Evolutionary conservation across 177 flowering plant species (phyloP), one percentile per base, ranked within the genome.

Genomic region (Vitis hybrid): DNA sequence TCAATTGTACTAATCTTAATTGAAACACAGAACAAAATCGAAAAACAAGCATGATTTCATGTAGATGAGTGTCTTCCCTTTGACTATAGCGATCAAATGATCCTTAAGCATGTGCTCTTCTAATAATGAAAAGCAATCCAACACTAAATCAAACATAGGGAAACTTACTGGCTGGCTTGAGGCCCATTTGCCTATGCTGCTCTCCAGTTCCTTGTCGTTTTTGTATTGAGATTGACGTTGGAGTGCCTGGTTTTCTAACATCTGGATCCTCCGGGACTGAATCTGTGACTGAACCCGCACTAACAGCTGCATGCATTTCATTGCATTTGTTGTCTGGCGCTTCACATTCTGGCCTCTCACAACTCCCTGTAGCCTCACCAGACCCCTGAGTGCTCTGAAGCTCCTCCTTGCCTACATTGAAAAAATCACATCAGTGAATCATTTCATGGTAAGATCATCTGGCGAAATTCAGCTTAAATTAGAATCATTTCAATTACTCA

Each of bases 351-450:
- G 90, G 48, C 97, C 93, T 81, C 89, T 81, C 55, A 94, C 82
- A 66, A 94, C 91, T 64, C 86, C 89, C 76, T 94, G 98, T 70
- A 96, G 95, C 83, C 99, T 90, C 76, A 89, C 92, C 14, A 94
- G 78, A 62, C 99, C 98, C 78, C 82, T 89, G 56, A 91, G 74
- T 68, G 95, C 93, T 74, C 91, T 79, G 59, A 84, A 84, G 78
- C 86, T 92, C 82, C 89, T 90, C 80, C 99, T 89, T 29, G 95
- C 96, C 99, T 95, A 83, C 59, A 62, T 65, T 48, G 45, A 10
- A 58, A 11, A 20, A 72, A n/a, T 14, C 15, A 5, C 31, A 61
- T 55, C 20, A 22, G 29, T 26, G 29, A 54, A 31, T 53, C 66
- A 60, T 10, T 22, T 2, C 45, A 39, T 39, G 8, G 29, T 39